These are phyloP conservation scores for Melanomma pulvis-pyrius DNA, from an alignment of 495 filamentous ascomycete genomes.

Conservation along the genomic window DNA sequence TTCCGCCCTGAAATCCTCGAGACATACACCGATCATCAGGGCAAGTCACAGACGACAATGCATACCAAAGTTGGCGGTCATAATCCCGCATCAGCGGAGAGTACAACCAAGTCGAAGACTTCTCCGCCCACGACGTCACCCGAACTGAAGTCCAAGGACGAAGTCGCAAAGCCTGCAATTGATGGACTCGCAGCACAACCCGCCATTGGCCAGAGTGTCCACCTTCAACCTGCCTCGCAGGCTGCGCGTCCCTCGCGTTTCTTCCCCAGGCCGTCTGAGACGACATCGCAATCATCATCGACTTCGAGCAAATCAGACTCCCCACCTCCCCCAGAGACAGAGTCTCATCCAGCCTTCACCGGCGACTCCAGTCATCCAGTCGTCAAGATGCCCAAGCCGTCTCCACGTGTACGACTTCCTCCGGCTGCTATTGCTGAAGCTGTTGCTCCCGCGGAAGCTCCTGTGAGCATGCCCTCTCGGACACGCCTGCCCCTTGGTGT, in stretches of 20 bases:
- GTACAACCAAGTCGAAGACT: neutral
- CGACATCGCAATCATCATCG: slow-evolving; percentile 2
- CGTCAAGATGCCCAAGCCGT: slow-evolving; percentile 45
- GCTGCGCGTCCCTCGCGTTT: slow-evolving; percentile 33
- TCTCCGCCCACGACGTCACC: slow-evolving; percentile 1
- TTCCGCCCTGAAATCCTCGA: slow-evolving; percentile 31
- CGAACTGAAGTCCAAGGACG: slow-evolving; percentile 19
- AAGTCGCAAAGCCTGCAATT: slow-evolving; percentile 5
- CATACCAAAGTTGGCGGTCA: slow-evolving; percentile 17
- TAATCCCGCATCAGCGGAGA: neutral
- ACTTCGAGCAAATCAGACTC: slow-evolving; percentile 26
- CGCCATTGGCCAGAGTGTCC: slow-evolving; percentile 2
- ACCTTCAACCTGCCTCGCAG: slow-evolving; percentile 4
- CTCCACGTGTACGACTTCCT: slow-evolving; percentile 43
- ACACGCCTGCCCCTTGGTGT: slow-evolving; percentile 20
- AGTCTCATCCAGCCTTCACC: slow-evolving; percentile 41
- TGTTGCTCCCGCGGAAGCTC: slow-evolving; percentile 8
- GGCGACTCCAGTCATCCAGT: slow-evolving; percentile 37
- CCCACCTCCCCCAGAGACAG: slow-evolving; percentile 45
- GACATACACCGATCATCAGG: slow-evolving; percentile 18
- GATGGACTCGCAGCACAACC: slow-evolving; percentile 15
- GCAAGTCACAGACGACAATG: slow-evolving; percentile 17
- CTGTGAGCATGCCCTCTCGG: slow-evolving; percentile 32
- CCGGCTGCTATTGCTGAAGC: slow-evolving; percentile 33
- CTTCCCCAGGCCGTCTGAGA: slow-evolving; percentile 29